phyloP scores from a whole-genome alignment of 257 asterid species.

The Scutellaria baicalensis region DNA sequence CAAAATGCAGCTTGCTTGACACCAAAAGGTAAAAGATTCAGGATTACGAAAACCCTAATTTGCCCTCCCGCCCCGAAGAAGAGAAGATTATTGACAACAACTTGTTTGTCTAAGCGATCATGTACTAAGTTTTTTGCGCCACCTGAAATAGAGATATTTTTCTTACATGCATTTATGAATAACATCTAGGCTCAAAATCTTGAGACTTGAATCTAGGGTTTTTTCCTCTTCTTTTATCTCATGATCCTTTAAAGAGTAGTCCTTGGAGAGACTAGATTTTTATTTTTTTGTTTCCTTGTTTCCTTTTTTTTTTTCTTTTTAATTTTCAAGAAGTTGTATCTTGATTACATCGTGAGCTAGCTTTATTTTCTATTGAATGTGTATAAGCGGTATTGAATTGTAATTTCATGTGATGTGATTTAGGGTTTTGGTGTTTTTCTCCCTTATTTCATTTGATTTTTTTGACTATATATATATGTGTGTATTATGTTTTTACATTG shows the following conservation, averaged over 20 bases:
- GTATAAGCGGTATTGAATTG: background rate
- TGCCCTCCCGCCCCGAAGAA: conserved; percentile 64
- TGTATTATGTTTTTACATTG: too few relatives aligned
- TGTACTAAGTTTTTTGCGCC: conserved; percentile 22
- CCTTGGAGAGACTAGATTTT: background rate
- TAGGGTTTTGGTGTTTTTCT: background rate
- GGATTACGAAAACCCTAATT: conserved; percentile 21
- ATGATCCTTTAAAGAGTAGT: background rate
- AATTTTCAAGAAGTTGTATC: background rate
- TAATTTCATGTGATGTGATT: background rate
- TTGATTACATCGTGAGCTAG: background rate
- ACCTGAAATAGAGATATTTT: conserved; percentile 47
- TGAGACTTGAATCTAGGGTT: background rate
- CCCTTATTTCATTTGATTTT: too few relatives aligned
- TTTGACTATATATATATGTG: too few relatives aligned
- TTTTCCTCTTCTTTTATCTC: background rate
- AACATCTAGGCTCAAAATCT: background rate
- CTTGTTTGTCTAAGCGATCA: conserved; percentile 16
- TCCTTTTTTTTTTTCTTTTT: background rate
- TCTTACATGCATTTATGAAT: conserved; percentile 23
- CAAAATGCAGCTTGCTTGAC: conserved; percentile 26
- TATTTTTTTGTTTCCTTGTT: background rate
- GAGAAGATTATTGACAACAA: conserved; percentile 21
- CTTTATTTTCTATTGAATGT: background rate
- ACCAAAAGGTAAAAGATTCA: conserved; percentile 43